phyloP scores from a whole-genome alignment of 495 filamentous ascomycete species.

The Cercophora scortea region DNA sequence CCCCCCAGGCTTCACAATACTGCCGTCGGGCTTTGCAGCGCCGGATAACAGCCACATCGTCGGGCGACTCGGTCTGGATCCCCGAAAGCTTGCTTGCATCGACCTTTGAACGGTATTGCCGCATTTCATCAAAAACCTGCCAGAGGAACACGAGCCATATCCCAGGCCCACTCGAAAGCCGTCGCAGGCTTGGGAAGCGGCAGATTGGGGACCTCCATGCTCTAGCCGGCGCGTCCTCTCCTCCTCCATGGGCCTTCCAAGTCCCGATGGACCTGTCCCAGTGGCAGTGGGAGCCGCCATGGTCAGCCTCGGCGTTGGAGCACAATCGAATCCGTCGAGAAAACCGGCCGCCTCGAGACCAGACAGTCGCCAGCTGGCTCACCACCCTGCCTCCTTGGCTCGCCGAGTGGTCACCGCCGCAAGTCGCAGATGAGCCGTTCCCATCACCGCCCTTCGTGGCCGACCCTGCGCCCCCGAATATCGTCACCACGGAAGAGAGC shows the following conservation, averaged over 20 bases:
- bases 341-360: neutral
- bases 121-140: constrained; percentile 11
- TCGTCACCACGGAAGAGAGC: neutral
- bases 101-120: constrained; percentile 33
- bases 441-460: neutral
- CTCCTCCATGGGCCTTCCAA: constrained; percentile 33
- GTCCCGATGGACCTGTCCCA: constrained; percentile 30
- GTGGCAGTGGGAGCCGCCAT: constrained; percentile 45
- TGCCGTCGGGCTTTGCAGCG: constrained; percentile 35
- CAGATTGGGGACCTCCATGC: constrained; percentile 38
- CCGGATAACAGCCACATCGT: constrained; percentile 12
- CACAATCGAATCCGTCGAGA: neutral
- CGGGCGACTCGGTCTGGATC: constrained; percentile 34
- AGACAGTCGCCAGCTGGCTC: neutral
- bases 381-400: neutral
- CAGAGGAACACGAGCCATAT: constrained; percentile 22
- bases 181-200: constrained; percentile 43
- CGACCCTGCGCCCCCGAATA: neutral
- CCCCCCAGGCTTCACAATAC: constrained; percentile 23
- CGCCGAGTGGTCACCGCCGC: neutral
- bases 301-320: neutral
- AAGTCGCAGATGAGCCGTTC: neutral
- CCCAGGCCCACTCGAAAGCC: constrained; percentile 45
- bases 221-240: constrained; percentile 24
- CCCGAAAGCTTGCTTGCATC: constrained; percentile 31